These are phyloP conservation scores for Trametes punicea DNA, from an alignment of 768 basidiomycete species.

Conservation along the genomic window DNA sequence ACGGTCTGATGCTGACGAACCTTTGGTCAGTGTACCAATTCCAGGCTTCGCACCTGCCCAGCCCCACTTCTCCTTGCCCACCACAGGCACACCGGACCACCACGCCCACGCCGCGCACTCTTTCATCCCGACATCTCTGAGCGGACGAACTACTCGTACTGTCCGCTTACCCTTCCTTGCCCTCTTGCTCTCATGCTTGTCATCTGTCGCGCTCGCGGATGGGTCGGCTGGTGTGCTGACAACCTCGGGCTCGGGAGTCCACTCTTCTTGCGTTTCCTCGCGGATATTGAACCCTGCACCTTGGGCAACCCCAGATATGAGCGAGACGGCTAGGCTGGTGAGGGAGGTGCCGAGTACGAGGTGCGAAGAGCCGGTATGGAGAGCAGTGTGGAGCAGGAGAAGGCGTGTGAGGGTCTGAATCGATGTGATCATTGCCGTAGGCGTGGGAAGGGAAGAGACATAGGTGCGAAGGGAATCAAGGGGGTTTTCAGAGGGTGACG, in stretches of 20 bases:
- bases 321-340: conserved; percentile 71
- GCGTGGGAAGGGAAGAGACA: conserved; percentile 67
- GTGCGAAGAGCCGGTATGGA: conserved; percentile 60
- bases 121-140: conserved; percentile 73
- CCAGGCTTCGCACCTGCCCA: conserved; percentile 49
- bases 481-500: conserved; percentile 20
- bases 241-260: conserved; percentile 37
- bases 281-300: conserved; percentile 71
- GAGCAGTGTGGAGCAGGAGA: conserved; percentile 67
- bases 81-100: conserved; percentile 59
- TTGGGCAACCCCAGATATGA: conserved; percentile 72
- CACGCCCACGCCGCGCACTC: conserved; percentile 77
- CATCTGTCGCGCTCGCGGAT: neutral
- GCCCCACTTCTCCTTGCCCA: conserved; percentile 44
- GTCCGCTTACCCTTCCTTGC: conserved; percentile 11
- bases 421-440: conserved; percentile 60
- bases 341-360: conserved; percentile 74
- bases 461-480: conserved; percentile 43
- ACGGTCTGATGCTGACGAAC: conserved; percentile 31
- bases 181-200: neutral
- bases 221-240: neutral
- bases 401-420: conserved; percentile 60
- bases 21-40: conserved; percentile 66
- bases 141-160: conserved; percentile 60
- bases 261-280: conserved; percentile 72